Conservation (phyloP, 1,284 basidiomycete genomes). For the Pseudozyma sp. region DNA sequence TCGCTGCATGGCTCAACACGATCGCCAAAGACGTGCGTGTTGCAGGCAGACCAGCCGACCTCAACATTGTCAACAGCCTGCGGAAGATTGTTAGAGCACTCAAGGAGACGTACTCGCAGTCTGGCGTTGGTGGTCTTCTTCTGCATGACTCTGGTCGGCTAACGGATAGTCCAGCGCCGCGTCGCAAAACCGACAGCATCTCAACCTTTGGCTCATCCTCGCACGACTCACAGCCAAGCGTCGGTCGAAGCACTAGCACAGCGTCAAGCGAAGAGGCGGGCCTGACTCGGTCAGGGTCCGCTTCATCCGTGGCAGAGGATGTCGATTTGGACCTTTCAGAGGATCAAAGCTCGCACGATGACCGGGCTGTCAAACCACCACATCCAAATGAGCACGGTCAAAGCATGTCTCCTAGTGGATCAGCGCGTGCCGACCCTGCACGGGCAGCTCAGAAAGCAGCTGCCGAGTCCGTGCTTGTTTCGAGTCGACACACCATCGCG, state of each 20-base stretch:
- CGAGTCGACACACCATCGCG: slow-evolving; percentile 32
- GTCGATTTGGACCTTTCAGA: slow-evolving; percentile 43
- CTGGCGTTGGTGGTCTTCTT: slow-evolving; percentile 54
- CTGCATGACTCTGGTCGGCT: slow-evolving; percentile 38
- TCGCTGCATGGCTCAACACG: slow-evolving; percentile 59
- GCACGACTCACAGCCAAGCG: slow-evolving; percentile 25
- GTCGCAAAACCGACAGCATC: slow-evolving; percentile 34
- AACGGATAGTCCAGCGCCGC: slow-evolving; percentile 14
- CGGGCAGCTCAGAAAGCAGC: slow-evolving; percentile 42
- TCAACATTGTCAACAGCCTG: slow-evolving; percentile 53
- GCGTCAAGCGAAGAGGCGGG: slow-evolving; percentile 15
- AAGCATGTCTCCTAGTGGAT: slow-evolving; percentile 9
- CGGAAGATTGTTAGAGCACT: slow-evolving; percentile 56
- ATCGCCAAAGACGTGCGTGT: slow-evolving; percentile 43
- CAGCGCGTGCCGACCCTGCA: slow-evolving; percentile 7
- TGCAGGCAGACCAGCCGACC: slow-evolving; percentile 39
- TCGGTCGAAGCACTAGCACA: slow-evolving; percentile 1
- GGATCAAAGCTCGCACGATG: slow-evolving; percentile 30
- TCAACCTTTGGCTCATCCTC: slow-evolving; percentile 35
- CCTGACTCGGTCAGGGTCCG: slow-evolving; percentile 15
- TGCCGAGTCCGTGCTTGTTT: slow-evolving; percentile 42
- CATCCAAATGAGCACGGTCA: slow-evolving; percentile 5
- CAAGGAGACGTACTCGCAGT: slow-evolving; percentile 55
- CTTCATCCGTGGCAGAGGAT: slow-evolving; percentile 26
- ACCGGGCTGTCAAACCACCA: slow-evolving; percentile 14